Base-by-base conservation (phyloP, 225 moss, liverwort and hornwort species). In the Physcomitrium patens region DNA sequence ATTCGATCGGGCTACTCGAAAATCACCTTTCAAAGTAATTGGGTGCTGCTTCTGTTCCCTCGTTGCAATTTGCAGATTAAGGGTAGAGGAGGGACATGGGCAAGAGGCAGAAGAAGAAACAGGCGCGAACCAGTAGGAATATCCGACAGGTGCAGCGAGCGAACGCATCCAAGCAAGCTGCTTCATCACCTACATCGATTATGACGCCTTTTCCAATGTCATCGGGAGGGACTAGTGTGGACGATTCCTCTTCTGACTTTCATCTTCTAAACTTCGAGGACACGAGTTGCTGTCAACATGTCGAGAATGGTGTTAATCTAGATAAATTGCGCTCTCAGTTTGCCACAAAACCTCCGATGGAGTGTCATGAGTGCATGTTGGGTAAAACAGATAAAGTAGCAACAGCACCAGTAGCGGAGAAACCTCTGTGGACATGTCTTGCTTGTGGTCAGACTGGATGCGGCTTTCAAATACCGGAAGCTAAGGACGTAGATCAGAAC, bases 361-460 rank as follows among this genome's bases (percentile, higher is more conserved):
- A 85, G 65, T 92, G 92, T 78, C 74, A 78, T 3, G 90, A 78
- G 14, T 92, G 92, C 73, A 76, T 54, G 27, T 86, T 80, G 76
- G 83, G 78, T n/a, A 79, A 80, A 59, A 81, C 78, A 68, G 81
- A 77, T 18, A 84, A 72, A 48, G 31, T 37, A 37, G 69, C 75
- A 9, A 79, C 60, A 73, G 63, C 47, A 24, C 24, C 24, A 49
- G 71, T 18, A 31, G 75, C 70, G 67, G 80, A 79, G 70, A 86
- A 88, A 45, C 17, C 10, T 69, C 19, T 89, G 37, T 92, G 92
- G 92, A 77, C 89, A 42, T 92, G 92, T 63, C 86, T 90, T 57
- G 81, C 80, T 16, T 92, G 92, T 57, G 92, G 92, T 12, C 81
- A 81, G 12, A 77, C 80, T 54, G 86, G 78, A 49, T 92, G 92